Evolutionary conservation across 345 rosid species (phyloP), one percentile per base, ranked within the genome.

Genomic region (Gossypium turneri): DNA sequence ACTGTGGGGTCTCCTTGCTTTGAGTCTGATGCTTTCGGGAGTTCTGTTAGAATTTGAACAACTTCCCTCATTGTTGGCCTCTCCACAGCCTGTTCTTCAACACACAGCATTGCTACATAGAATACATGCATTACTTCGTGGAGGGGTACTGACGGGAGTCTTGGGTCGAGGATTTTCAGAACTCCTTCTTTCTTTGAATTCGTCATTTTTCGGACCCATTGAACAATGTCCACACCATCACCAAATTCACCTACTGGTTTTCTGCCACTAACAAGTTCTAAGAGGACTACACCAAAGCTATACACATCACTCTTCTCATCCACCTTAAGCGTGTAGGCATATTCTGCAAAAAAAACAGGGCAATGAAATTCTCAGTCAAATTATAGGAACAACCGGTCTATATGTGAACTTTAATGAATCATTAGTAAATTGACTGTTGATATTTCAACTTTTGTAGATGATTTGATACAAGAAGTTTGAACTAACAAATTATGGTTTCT

Each of bases 271-370:
- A 95, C 84, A 1, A 95, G 93, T 60, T 95, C 99, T 2, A 93
- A 52, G 9, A 95, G 88, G 25, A 95, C 99, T 4, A 95, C 98
- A 7, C 98, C 99, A n/a, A 91, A 93, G 82, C 99, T 95, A 58
- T 95, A 95, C 52, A 95, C 99, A 34, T 95, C 99, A 47, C 99
- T 95, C 90, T 95, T 95, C 87, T 95, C 99, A 20, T 95, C 99
- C 2, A 93, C 99, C 86, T 90, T 93, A 79, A 91, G 81, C 5
- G 99, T 93, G 83, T 95, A 95, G 7, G 99, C 99, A 72, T 95
- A 95, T 43, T 95, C 99, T 95, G 87, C 83, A 82, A 74, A 43
- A 22, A 59, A 70, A 55, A 63, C 38, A 64, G 16, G 55, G 45
- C 52, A 64, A 52, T 20, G 9, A 15, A 7, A 9, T 16, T 70